Conservation (phyloP, 345 rosid species). For the Gossypioides kirkii region DNA sequence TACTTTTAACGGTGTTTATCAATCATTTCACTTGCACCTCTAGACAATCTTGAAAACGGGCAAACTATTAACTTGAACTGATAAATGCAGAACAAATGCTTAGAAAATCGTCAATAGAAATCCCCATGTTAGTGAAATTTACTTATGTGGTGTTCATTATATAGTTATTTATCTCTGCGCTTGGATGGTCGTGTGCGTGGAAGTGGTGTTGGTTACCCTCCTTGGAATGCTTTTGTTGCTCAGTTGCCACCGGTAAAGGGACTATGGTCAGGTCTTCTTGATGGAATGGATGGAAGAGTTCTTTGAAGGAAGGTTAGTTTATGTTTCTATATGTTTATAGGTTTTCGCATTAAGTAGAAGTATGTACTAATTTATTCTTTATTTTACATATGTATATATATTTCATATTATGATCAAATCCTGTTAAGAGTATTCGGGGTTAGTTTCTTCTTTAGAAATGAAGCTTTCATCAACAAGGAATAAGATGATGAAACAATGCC, state of each 20-base stretch:
- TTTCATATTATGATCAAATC: background rate
- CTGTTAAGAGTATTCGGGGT: too few species aligned
- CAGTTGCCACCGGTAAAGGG: constrained; percentile 90
- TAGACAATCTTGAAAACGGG: background rate
- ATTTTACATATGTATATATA: background rate
- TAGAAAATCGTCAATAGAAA: background rate
- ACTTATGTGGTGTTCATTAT: constrained; percentile 13
- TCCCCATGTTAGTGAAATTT: background rate
- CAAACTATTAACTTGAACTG: background rate
- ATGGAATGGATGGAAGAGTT: constrained; percentile 93
- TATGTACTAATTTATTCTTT: background rate
- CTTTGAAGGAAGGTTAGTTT: constrained; percentile 26
- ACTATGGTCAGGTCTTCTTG: constrained; percentile 88
- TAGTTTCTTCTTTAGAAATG: too few species aligned
- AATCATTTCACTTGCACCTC: background rate
- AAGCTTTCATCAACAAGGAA: too few species aligned
- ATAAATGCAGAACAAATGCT: background rate
- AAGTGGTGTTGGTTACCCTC: constrained; percentile 93
- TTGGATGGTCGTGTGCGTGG: constrained; percentile 95
- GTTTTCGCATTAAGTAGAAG: background rate
- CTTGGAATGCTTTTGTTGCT: constrained; percentile 94
- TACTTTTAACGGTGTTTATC: background rate
- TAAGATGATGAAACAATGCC: too few species aligned
- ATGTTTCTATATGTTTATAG: background rate
- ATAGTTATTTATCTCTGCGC: constrained; percentile 79